Base-by-base conservation (phyloP, 768 basidiomycete genomes). In the Cantharellus anzutake region DNA sequence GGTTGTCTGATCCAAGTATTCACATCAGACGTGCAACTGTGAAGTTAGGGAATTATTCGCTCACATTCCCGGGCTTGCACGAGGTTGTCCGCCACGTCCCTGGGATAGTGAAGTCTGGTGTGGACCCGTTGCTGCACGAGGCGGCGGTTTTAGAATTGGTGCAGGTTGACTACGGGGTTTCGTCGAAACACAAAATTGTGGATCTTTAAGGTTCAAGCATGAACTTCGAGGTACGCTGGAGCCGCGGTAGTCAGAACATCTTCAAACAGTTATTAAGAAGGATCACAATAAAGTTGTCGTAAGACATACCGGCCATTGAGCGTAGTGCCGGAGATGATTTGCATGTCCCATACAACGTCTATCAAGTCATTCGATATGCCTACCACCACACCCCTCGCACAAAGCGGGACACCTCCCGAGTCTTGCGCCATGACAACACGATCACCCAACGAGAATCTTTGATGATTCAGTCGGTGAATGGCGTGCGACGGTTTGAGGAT, bases 361-460 rank as follows among this genome's bases (percentile, higher is more conserved):
- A 98, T 85, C 2, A 84, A 80, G 67, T 84, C 86, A 2, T 83
- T 72, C 65, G 83, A 88, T 66, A 99, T 71, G 11, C 93, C 89
- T 58, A 98, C 80, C 35, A 98, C 92, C 14, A 94, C 89, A 29
- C 96, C 96, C 71, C 94, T 97, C 57, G 83, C 84, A 0, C 83
- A 81, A 11, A 98, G 74, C 1, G 93, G 91, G 0, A 98, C 93
- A 41, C 84, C 82, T 38, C 93, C 93, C 0, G 92, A 83, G 67
- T 98, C 96, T 65, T 88, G 85, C 1, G 97, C 91, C 87, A 94
- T 96, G 16, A 84, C 86, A 42, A 97, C 93, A 5, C 96, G 79
- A 70, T 99, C 94, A 7, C 94, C 94, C 3, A 98, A 76, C 0
- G 76, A 73, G 67, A 97, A 99, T 7, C 71, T 73, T 69, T 98